Base-by-base conservation (phyloP, 139 green algal genomes). In the Coelastrella sp. region DNA sequence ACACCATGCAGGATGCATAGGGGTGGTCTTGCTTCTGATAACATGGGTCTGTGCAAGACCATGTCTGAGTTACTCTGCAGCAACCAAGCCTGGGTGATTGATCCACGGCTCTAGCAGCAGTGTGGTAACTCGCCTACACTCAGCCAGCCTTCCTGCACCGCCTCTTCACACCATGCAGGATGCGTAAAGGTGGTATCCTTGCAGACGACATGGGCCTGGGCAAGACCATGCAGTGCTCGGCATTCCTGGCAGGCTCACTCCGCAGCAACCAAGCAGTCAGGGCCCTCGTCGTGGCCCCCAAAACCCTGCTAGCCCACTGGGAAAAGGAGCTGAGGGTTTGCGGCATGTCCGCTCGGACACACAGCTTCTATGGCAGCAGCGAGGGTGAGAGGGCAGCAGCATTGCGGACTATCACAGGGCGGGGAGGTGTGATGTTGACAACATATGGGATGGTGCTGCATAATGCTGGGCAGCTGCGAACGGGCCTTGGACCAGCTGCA, bases 401-500 rank as follows among this genome's bases (percentile, higher is more conserved):
- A 22, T 83, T 96, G 88, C 77, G 87, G 3, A 80, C 83, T 5
- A 79, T 93, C 5, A 80, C 77, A 3, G 8, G 74, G 13, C 11
- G 85, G 19, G 78, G 85, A 61, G 78, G 96, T 58, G 93, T 99
- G 20, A 90, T 99, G 80, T 92, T 99, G 73, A 98, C 97, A 5
- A 99, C 98, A 4, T 99, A 99, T 89, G 97, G 97, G 68, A 98
- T 99, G 97, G 93, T 99, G 80, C 91, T 94, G 89, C 95, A 98
- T 94, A 98, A 99, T 88, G 85, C 92, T 0, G 8, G 20, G 2
- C 84, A 81, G 84, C 47, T 80, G 17, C 57, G 68, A 14, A 7
- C n/a, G 5, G 71, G 84, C 16, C 8, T 82, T 56, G 71, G 71
- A 2, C 16, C 84, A 32, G 71, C 61, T 16, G 71, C 73, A 59